phyloP scores from a whole-genome alignment of 2,329 filamentous ascomycete genomes.

The Colletotrichum spaethianum region DNA sequence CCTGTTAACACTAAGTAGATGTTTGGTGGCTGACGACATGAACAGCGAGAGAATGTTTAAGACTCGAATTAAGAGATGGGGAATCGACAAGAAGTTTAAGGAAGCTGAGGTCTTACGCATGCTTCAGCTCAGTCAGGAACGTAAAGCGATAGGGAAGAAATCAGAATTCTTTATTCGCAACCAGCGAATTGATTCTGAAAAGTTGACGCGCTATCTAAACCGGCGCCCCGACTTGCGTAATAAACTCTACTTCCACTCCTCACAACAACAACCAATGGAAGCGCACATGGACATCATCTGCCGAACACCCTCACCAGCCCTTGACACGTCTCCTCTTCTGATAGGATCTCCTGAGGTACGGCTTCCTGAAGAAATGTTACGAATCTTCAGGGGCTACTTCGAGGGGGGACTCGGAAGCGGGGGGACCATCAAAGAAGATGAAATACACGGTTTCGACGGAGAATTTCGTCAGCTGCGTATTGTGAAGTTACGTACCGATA shows the following conservation, averaged over 20 bases:
- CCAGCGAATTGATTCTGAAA: conserved; percentile 10
- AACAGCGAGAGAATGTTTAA: conserved; percentile 23
- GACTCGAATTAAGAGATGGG: conserved; percentile 18
- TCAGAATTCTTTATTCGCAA: conserved; percentile 4
- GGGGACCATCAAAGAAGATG: neutral
- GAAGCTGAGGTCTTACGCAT: conserved; percentile 17
- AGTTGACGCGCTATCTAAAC: neutral
- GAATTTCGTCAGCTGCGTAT: neutral
- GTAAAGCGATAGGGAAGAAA: conserved; percentile 7
- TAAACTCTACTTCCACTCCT: too few relatives aligned
- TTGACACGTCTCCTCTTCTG: neutral
- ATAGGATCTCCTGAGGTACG: neutral
- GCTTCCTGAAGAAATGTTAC: neutral
- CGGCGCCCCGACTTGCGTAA: conserved; percentile 12
- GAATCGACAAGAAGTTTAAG: conserved; percentile 32
- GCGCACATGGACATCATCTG: neutral
- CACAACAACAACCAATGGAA: neutral
- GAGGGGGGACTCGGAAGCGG: neutral
- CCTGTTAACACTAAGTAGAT: neutral
- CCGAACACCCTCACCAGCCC: conserved; percentile 12
- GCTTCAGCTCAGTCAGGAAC: conserved; percentile 8
- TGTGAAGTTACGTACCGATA: neutral
- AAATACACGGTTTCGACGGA: neutral
- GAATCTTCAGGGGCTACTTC: neutral
- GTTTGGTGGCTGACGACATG: neutral